These are phyloP conservation scores for Ganoderma lucidum DNA, from an alignment of 1,284 basidiomycete genomes.

Conservation along the genomic window DNA sequence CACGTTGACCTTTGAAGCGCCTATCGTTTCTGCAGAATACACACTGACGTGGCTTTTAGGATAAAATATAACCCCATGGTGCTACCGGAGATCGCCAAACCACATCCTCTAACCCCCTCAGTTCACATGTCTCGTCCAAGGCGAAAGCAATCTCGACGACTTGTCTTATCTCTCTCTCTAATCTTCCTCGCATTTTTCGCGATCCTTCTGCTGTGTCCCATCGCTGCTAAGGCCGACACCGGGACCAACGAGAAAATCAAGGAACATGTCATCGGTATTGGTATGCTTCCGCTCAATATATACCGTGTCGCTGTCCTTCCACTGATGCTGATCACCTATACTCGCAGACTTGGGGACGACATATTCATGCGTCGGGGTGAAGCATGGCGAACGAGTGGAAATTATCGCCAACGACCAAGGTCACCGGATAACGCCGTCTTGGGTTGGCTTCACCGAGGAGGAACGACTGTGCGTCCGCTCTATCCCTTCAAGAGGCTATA, in stretches of 20 bases:
- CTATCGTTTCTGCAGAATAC: not conserved
- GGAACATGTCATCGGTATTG: constrained; percentile 91
- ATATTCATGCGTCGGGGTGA: constrained; percentile 89
- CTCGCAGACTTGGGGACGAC: constrained; percentile 80
- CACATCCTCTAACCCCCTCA: not conserved
- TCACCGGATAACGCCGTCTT: constrained; percentile 96
- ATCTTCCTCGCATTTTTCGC: constrained; percentile 70
- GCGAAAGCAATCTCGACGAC: constrained; percentile 62
- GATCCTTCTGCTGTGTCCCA: constrained; percentile 67
- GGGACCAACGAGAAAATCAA: constrained; percentile 44
- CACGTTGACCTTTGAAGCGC: constrained; percentile 1
- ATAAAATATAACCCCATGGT: not conserved
- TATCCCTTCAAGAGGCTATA: not conserved
- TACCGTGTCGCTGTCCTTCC: not conserved
- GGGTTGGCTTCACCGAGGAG: constrained; percentile 90
- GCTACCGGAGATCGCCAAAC: not conserved
- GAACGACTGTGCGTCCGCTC: constrained; percentile 79
- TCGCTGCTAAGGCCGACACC: constrained; percentile 58
- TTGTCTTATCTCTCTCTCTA: constrained; percentile 71
- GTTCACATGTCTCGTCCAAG: constrained; percentile 47
- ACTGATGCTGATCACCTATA: not conserved
- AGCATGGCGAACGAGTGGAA: constrained; percentile 91
- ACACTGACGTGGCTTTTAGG: constrained; percentile 7
- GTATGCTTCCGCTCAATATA: constrained; percentile 53
- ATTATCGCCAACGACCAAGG: constrained; percentile 98